Percentiles rank a stretch among this genome's conserved stretches.
Evolutionary conservation across 129 eudicot species (phyloP).

Genomic region (Flaveria bidentis): DNA sequence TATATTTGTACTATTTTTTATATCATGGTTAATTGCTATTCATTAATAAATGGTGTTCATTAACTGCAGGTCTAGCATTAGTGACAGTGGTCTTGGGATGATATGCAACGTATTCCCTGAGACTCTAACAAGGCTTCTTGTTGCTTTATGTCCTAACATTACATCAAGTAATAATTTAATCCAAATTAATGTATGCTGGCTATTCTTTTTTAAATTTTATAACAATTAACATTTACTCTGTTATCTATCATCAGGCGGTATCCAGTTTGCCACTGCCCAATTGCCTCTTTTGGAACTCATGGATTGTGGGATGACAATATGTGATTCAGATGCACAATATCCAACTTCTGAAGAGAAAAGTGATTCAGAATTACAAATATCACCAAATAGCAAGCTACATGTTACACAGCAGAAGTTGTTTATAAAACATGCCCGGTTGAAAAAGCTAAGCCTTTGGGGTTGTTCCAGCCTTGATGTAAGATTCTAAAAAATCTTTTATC

Average conservation of each 20-base stretch:
- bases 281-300: conserved; percentile 86
- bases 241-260: conserved; percentile 62
- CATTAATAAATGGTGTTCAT: conserved; percentile 10
- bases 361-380: conserved; percentile 39
- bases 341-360: conserved; percentile 34
- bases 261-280: conserved; percentile 97
- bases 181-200: neutral
- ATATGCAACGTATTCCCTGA: conserved; percentile 91
- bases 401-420: conserved; percentile 74
- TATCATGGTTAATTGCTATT: neutral
- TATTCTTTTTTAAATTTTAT: neutral
- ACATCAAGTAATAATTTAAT: conserved; percentile 72
- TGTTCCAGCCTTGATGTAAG: conserved; percentile 98
- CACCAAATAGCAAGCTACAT: conserved; percentile 64
- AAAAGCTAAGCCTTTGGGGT: conserved; percentile 97
- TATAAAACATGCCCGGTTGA: conserved; percentile 76
- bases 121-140: conserved; percentile 73
- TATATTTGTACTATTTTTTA: neutral
- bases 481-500: conserved; percentile 12
- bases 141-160: conserved; percentile 87
- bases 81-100: conserved; percentile 96
- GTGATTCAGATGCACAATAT: conserved; percentile 53
- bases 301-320: conserved; percentile 98
- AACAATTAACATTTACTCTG: conserved; percentile 1
- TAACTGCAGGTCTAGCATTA: conserved; percentile 84